Evolutionary conservation across 1,139 yeast species (phyloP).

Genomic region (Debaryomyces nepalensis): DNA sequence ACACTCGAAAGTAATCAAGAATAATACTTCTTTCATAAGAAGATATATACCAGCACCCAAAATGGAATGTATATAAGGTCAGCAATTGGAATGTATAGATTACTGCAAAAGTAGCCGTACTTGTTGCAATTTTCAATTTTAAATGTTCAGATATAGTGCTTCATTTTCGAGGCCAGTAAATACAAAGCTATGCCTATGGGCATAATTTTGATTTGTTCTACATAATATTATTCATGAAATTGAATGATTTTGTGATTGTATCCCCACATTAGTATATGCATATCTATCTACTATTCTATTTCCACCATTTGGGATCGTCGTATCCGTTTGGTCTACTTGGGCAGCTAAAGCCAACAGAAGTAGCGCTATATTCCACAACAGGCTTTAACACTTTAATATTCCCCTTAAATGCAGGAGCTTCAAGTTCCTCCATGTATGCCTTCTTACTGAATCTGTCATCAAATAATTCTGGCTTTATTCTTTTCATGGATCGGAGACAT

Average conservation of each 20-base stretch:
- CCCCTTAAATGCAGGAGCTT: conserved; percentile 29
- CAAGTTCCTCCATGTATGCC: conserved; percentile 1
- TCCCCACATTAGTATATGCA: neutral
- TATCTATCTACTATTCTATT: conserved; percentile 15
- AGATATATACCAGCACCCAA: too few relatives aligned
- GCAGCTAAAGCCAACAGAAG: conserved; percentile 29
- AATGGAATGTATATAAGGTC: too few relatives aligned
- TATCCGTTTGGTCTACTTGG: conserved; percentile 33
- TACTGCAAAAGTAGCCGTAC: too few relatives aligned
- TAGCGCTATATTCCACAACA: conserved; percentile 27
- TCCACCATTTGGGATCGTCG: conserved; percentile 32
- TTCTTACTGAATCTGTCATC: conserved; percentile 1
- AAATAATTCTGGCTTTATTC: conserved; percentile 24
- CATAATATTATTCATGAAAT: neutral
- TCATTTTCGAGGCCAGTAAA: too few relatives aligned
- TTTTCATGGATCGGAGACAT: conserved; percentile 26
- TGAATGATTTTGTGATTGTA: neutral
- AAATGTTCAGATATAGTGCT: too few relatives aligned
- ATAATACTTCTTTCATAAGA: too few relatives aligned
- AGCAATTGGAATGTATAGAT: too few relatives aligned
- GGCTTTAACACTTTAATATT: conserved; percentile 31
- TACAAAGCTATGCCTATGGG: too few relatives aligned
- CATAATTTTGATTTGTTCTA: too few relatives aligned
- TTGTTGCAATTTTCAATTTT: too few relatives aligned
- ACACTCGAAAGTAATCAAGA: too few relatives aligned